Conservation (phyloP, 306 rosid genomes). For the Vigna angularis region DNA sequence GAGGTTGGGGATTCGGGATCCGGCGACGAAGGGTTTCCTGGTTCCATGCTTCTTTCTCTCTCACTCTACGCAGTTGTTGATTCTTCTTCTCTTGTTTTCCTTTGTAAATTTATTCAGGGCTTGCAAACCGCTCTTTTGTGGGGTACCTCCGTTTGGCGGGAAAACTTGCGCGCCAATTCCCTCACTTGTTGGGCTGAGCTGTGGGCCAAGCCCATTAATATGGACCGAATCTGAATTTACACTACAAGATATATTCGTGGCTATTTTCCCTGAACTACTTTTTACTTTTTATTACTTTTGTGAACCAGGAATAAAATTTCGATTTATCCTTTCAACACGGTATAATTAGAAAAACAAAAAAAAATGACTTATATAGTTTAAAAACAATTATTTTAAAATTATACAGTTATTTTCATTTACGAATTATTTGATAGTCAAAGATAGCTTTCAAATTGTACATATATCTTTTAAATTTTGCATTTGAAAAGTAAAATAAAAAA, state of each 20-base stretch:
- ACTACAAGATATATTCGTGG: not conserved
- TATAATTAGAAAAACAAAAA: no score
- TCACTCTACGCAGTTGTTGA: not conserved
- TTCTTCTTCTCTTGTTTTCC: not conserved
- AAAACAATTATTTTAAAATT: no score
- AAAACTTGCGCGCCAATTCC: constrained; percentile 59
- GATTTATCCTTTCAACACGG: no score
- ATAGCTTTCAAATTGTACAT: no score
- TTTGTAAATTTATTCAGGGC: not conserved
- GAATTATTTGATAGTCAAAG: no score
- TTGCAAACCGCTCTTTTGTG: constrained; percentile 14
- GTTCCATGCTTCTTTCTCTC: constrained; percentile 51
- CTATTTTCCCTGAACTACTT: no score
- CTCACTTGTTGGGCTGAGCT: constrained; percentile 31
- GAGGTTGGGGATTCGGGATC: constrained; percentile 87
- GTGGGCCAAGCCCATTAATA: not conserved
- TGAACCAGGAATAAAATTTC: no score
- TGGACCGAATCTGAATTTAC: not conserved
- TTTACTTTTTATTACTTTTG: no score
- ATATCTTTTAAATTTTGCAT: no score
- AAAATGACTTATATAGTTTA: no score
- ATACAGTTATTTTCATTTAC: no score
- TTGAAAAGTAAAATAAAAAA: no score
- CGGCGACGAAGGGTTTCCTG: constrained; percentile 66
- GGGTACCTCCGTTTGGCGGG: constrained; percentile 59